Percentiles rank a stretch among this genome's conserved stretches.
These are phyloP conservation scores for Corchorus capsularis DNA, from an alignment of 345 rosid species.

Conservation along the genomic window DNA sequence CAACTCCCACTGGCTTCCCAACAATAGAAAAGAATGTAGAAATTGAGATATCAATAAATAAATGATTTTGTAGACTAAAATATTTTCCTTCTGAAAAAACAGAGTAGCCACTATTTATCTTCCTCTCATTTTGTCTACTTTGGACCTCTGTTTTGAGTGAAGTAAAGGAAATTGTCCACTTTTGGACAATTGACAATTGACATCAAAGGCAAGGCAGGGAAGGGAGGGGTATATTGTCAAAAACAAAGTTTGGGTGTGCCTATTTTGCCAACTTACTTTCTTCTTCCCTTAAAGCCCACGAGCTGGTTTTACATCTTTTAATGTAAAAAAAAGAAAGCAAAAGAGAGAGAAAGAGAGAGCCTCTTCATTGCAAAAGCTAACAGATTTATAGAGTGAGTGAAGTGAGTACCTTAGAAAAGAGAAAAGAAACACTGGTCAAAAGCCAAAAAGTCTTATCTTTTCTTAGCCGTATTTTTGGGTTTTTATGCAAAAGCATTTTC, in stretches of 20 bases:
- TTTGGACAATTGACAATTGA: constrained; percentile 34
- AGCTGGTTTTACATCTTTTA: constrained; percentile 52
- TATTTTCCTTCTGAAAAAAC: background rate
- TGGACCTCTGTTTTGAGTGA: constrained; percentile 25
- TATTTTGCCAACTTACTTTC: constrained; percentile 26
- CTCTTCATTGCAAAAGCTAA: constrained; percentile 34
- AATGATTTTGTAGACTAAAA: background rate
- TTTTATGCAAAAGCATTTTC: constrained; percentile 13
- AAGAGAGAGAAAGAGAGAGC: constrained; percentile 30
- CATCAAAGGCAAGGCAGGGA: constrained; percentile 25
- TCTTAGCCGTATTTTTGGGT: constrained; percentile 28
- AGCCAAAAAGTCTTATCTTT: constrained; percentile 43
- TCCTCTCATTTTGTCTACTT: constrained; percentile 20
- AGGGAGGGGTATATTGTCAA: background rate
- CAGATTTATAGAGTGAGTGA: constrained; percentile 28
- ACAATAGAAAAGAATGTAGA: constrained; percentile 51
- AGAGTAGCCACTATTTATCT: constrained; percentile 19
- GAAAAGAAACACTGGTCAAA: constrained; percentile 48
- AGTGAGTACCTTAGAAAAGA: constrained; percentile 29
- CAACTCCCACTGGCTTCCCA: constrained; percentile 75
- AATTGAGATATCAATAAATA: constrained; percentile 15
- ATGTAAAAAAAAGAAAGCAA: constrained; percentile 45
- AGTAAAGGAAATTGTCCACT: constrained; percentile 33
- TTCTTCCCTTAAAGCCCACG: constrained; percentile 48
- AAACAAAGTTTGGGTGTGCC: constrained; percentile 5